Evolutionary conservation across 225 moss, liverwort and hornwort species (phyloP).

Genomic region (Ulota crispa): DNA sequence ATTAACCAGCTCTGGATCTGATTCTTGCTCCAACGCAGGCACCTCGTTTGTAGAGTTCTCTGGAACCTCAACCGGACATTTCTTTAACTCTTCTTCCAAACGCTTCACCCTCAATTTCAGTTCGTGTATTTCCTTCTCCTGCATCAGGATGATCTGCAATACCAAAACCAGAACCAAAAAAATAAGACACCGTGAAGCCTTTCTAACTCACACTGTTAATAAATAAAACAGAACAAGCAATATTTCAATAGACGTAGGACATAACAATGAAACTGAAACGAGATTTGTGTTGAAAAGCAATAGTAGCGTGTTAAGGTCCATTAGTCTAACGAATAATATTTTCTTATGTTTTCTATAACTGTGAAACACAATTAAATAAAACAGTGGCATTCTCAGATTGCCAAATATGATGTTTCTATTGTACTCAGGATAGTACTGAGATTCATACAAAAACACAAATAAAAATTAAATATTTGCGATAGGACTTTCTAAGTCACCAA

Average conservation of each 20-base stretch:
- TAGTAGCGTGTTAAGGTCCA: not conserved
- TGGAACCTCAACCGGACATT: conserved; percentile 33
- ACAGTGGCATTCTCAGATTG: not conserved
- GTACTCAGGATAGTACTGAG: not conserved
- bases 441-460: not conserved
- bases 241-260: not conserved
- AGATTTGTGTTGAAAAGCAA: not conserved
- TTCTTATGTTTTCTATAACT: not conserved
- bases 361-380: not conserved
- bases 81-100: conserved; percentile 40
- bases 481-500: no score
- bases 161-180: conserved; percentile 1
- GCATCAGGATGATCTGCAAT: conserved; percentile 48
- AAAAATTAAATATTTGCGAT: not conserved
- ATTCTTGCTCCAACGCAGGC: conserved; percentile 16
- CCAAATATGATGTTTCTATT: not conserved
- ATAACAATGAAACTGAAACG: not conserved
- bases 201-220: not conserved
- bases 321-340: not conserved
- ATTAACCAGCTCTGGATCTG: conserved; percentile 7
- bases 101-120: conserved; percentile 42
- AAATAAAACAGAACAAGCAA: not conserved
- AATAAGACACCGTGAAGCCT: conserved; percentile 6
- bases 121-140: conserved; percentile 55
- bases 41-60: conserved; percentile 29